Evolutionary conservation across 352 stramenopile species (phyloP).

Genomic region (Pythium plurisporium): DNA sequence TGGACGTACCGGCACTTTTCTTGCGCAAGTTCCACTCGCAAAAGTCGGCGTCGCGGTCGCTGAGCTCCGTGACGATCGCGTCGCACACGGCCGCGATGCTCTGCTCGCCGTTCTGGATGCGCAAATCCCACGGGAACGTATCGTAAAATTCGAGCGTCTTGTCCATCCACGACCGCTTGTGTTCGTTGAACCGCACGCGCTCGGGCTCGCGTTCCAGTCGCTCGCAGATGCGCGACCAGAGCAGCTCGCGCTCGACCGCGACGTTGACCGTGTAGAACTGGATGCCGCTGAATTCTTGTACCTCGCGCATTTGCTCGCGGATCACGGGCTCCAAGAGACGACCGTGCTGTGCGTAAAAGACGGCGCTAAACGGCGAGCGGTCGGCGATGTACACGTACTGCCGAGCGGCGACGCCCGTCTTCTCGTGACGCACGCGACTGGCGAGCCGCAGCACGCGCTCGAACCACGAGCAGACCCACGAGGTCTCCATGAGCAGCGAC

Average conservation of each 20-base stretch:
- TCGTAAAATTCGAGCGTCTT: conserved; percentile 79
- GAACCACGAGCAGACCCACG: conserved; percentile 89
- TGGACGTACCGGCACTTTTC: conserved; percentile 27
- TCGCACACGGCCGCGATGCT: conserved; percentile 51
- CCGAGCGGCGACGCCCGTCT: conserved; percentile 16
- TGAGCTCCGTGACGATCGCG: conserved; percentile 43
- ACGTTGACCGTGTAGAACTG: conserved; percentile 86
- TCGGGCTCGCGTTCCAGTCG: conserved; percentile 67
- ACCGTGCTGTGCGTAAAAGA: conserved; percentile 76
- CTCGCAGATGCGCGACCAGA: conserved; percentile 72
- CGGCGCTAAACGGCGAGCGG: conserved; percentile 78
- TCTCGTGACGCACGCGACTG: conserved; percentile 39
- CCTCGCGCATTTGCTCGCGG: conserved; percentile 75
- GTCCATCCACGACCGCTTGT: conserved; percentile 85
- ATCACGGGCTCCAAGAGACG: conserved; percentile 79
- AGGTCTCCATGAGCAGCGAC: conserved; percentile 88
- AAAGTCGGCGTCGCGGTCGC: conserved; percentile 60
- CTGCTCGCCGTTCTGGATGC: conserved; percentile 56
- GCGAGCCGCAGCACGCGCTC: conserved; percentile 78
- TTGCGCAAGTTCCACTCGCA: conserved; percentile 54
- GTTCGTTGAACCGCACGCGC: conserved; percentile 73
- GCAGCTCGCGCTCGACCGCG: conserved; percentile 60
- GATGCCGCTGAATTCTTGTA: conserved; percentile 63
- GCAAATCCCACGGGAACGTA: conserved; percentile 71
- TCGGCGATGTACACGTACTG: conserved; percentile 77